Evolutionary conservation across 1,284 basidiomycete genomes (phyloP).

Genomic region (Apiotrichum siamense): DNA sequence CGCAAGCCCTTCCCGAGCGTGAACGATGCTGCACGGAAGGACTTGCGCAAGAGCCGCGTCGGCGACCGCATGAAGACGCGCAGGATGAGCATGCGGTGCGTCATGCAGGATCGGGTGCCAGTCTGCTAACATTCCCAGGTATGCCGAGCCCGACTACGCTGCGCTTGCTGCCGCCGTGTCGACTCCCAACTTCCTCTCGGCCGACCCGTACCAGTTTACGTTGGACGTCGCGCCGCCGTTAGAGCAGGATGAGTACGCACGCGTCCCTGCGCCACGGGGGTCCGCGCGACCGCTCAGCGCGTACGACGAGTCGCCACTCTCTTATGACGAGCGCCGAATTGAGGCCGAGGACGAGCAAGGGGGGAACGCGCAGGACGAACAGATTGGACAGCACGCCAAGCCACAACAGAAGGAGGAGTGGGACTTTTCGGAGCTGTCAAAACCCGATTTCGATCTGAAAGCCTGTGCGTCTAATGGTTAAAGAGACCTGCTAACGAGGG

Average conservation of each 20-base stretch:
- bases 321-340: slow-evolving; percentile 9
- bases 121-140: slow-evolving; percentile 18
- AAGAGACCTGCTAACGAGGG: slow-evolving; percentile 39
- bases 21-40: slow-evolving; percentile 2
- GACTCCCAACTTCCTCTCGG: slow-evolving; percentile 20
- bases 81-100: slow-evolving; percentile 75
- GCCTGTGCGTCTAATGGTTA: too few species aligned
- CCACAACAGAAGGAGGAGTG: slow-evolving; percentile 41
- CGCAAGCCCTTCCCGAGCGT: background rate
- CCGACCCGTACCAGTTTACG: slow-evolving; percentile 32
- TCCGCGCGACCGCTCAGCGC: background rate
- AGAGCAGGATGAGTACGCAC: slow-evolving; percentile 21
- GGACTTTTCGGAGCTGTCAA: slow-evolving; percentile 62
- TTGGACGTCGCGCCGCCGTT: slow-evolving; percentile 19
- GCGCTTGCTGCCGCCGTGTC: background rate
- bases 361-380: slow-evolving; percentile 23
- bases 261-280: slow-evolving; percentile 2
- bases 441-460: slow-evolving; percentile 72
- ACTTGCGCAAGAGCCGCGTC: slow-evolving; percentile 59
- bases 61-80: slow-evolving; percentile 85
- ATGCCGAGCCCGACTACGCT: slow-evolving; percentile 38
- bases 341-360: slow-evolving; percentile 11
- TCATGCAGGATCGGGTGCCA: slow-evolving; percentile 47
- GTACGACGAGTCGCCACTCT: slow-evolving; percentile 1
- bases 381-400: slow-evolving; percentile 28